Evolutionary conservation across 306 rosid species (phyloP).

Genomic region (Carpinus fangiana): DNA sequence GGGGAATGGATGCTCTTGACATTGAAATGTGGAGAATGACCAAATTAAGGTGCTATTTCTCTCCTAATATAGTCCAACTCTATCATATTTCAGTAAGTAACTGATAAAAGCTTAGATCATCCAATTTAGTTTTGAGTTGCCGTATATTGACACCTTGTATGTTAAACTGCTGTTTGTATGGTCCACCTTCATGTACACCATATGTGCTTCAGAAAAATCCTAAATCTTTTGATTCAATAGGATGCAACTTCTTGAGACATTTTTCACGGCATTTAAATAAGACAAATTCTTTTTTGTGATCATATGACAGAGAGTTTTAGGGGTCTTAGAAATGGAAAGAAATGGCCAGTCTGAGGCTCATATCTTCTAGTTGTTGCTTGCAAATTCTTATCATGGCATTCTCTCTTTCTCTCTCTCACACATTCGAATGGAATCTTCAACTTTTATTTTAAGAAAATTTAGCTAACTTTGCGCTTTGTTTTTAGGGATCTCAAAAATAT

Average conservation of each 20-base stretch:
- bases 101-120: background rate
- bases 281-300: too few species aligned
- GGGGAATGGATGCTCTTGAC: conserved; percentile 97
- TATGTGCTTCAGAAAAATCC: background rate
- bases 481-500: too few species aligned
- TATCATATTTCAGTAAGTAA: background rate
- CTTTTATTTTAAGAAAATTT: background rate
- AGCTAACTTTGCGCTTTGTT: too few species aligned
- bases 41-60: conserved; percentile 54
- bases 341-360: background rate
- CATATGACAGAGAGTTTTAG: background rate
- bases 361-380: background rate
- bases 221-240: background rate
- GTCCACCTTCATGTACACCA: background rate
- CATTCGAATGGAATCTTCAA: background rate
- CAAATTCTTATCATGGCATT: background rate
- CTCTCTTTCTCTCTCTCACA: background rate
- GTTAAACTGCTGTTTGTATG: background rate
- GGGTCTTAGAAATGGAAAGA: background rate
- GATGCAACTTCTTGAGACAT: too few species aligned
- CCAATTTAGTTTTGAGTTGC: background rate
- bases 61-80: conserved; percentile 2
- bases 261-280: too few species aligned
- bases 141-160: background rate
- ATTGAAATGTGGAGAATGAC: conserved; percentile 82